Evolutionary conservation across 441 rosid genomes (phyloP).

Genomic region (Pelargonium australe): DNA sequence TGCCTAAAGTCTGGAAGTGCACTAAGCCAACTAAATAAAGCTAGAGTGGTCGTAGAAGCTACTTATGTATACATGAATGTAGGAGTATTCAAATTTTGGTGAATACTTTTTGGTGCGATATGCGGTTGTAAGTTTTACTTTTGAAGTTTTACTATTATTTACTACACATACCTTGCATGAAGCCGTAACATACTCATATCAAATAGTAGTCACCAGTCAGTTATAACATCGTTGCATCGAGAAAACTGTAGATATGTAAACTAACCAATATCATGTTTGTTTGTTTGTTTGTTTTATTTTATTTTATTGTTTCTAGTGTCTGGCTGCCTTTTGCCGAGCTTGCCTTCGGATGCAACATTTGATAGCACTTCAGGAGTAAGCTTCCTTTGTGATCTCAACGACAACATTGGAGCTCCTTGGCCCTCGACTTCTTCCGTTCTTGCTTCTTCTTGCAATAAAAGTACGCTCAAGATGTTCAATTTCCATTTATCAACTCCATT

Average conservation of each 20-base stretch:
- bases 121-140: too few species aligned
- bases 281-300: neutral
- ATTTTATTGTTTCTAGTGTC: slow-evolving; percentile 14
- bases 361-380: slow-evolving; percentile 30
- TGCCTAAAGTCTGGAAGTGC: too few species aligned
- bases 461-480: slow-evolving; percentile 14
- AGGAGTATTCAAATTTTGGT: too few species aligned
- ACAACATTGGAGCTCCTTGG: slow-evolving; percentile 38
- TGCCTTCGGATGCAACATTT: slow-evolving; percentile 31
- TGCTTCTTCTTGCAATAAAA: slow-evolving; percentile 31
- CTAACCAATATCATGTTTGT: neutral
- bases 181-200: neutral
- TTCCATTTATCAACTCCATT: neutral
- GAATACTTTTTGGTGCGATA: too few species aligned
- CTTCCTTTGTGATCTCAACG: slow-evolving; percentile 37
- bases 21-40: too few species aligned
- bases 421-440: slow-evolving; percentile 26
- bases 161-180: neutral
- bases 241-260: neutral
- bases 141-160: too few species aligned
- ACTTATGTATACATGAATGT: too few species aligned
- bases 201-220: neutral
- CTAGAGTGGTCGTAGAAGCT: too few species aligned
- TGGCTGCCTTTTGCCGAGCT: slow-evolving; percentile 37
- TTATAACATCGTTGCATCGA: too few species aligned